Conservation (phyloP, 257 asterid species). For the Leptodermis oblonga region DNA sequence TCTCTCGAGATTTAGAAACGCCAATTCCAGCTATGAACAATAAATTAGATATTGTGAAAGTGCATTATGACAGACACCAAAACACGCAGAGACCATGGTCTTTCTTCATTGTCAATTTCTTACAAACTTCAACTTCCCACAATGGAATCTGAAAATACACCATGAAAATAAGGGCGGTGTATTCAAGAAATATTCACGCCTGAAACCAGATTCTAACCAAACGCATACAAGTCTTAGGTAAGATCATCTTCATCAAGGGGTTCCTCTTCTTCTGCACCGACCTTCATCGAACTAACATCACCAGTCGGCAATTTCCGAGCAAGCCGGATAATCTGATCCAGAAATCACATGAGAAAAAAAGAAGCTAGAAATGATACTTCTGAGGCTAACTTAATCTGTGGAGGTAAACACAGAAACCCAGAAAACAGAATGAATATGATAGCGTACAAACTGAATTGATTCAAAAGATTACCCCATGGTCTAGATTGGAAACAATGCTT, state of each 20-base stretch:
- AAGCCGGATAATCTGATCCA: slow-evolving; percentile 65
- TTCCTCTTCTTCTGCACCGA: slow-evolving; percentile 44
- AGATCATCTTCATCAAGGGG: slow-evolving; percentile 90
- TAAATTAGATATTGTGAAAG: too few relatives aligned
- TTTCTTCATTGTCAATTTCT: background rate
- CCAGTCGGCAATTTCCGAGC: slow-evolving; percentile 95
- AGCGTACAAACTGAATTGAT: slow-evolving; percentile 13
- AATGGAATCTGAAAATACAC: slow-evolving; percentile 1
- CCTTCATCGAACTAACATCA: slow-evolving; percentile 60
- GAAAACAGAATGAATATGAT: background rate
- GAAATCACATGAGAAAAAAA: background rate
- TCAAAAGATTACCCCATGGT: slow-evolving; percentile 53
- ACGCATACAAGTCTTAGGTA: slow-evolving; percentile 29
- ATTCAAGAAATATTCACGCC: slow-evolving; percentile 11
- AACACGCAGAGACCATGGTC: background rate
- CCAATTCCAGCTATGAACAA: too few relatives aligned
- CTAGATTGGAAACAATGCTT: slow-evolving; percentile 73
- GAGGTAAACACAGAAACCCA: background rate
- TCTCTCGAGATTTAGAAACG: background rate
- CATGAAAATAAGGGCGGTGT: background rate
- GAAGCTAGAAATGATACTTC: background rate
- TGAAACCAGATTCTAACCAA: background rate
- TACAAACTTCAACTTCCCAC: background rate
- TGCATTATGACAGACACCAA: too few relatives aligned
- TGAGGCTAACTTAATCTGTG: background rate